Evolutionary conservation across 805 yeast species (phyloP).

Genomic region (Sugiyamaella marilandica): DNA sequence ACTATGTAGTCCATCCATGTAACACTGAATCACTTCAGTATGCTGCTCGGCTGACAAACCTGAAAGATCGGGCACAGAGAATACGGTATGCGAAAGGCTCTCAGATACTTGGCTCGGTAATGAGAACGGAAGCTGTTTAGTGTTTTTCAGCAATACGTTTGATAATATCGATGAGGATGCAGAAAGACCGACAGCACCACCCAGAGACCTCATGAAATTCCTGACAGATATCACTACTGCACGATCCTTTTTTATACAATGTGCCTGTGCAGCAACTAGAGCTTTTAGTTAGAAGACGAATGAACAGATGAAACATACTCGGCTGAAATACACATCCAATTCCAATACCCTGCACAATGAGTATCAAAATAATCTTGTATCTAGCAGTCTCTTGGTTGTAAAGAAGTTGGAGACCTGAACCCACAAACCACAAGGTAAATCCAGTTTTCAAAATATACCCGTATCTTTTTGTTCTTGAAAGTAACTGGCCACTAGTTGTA

Average conservation of each 20-base stretch:
- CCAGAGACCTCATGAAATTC: neutral
- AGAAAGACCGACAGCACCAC: neutral
- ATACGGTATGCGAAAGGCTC: neutral
- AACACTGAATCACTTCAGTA: neutral
- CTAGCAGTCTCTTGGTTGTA: neutral
- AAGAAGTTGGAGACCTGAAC: neutral
- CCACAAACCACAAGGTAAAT: neutral
- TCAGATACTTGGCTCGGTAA: neutral
- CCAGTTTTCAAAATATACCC: neutral
- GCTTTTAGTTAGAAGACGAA: neutral
- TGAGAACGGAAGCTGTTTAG: slow-evolving; percentile 32
- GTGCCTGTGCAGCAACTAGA: slow-evolving; percentile 1
- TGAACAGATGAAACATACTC: neutral
- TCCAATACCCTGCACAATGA: neutral
- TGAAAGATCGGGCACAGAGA: neutral
- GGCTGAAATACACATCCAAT: slow-evolving; percentile 1
- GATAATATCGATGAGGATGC: neutral
- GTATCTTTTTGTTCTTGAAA: neutral
- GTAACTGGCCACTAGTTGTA: neutral
- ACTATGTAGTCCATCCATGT: slow-evolving; percentile 1
- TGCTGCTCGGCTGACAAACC: neutral
- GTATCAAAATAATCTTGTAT: neutral
- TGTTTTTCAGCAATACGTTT: slow-evolving; percentile 45
- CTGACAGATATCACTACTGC: slow-evolving; percentile 1
- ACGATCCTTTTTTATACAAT: neutral